Conservation (phyloP, 1,284 basidiomycete species). For the Heterobasidion annosum region DNA sequence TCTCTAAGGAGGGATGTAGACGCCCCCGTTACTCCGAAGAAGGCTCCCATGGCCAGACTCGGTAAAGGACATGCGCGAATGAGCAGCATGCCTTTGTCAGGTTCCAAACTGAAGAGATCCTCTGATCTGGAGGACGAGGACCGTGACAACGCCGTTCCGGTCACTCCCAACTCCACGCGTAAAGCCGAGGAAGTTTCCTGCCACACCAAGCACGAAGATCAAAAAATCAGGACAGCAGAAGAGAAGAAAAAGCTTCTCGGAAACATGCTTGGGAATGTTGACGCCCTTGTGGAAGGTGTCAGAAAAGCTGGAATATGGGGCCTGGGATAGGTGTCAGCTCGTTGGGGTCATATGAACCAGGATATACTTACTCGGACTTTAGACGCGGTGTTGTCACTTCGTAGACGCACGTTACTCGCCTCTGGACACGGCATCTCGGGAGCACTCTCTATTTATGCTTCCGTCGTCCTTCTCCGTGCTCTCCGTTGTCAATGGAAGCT, state of each 20-base stretch:
- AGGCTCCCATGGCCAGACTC: constrained; percentile 26
- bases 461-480: no score
- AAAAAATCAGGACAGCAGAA: constrained; percentile 48
- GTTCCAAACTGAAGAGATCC: constrained; percentile 8
- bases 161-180: background rate
- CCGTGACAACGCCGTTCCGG: constrained; percentile 2
- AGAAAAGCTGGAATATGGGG: constrained; percentile 81
- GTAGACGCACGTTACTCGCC: no score
- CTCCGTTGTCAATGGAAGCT: no score
- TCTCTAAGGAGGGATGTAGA: constrained; percentile 60
- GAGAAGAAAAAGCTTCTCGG: constrained; percentile 80
- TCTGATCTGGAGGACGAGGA: constrained; percentile 6
- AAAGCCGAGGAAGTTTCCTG: background rate
- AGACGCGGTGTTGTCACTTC: background rate
- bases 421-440: no score
- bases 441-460: no score
- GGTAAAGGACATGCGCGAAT: constrained; percentile 20
- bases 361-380: background rate
- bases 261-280: constrained; percentile 80
- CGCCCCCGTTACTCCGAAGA: constrained; percentile 62
- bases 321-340: constrained; percentile 16
- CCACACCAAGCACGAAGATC: background rate
- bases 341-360: background rate
- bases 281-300: constrained; percentile 79
- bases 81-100: constrained; percentile 7